Percentiles rank a stretch among this genome's conserved stretches.
Conservation (phyloP, 257 asterid species). For the Ligustrum vulgare region DNA sequence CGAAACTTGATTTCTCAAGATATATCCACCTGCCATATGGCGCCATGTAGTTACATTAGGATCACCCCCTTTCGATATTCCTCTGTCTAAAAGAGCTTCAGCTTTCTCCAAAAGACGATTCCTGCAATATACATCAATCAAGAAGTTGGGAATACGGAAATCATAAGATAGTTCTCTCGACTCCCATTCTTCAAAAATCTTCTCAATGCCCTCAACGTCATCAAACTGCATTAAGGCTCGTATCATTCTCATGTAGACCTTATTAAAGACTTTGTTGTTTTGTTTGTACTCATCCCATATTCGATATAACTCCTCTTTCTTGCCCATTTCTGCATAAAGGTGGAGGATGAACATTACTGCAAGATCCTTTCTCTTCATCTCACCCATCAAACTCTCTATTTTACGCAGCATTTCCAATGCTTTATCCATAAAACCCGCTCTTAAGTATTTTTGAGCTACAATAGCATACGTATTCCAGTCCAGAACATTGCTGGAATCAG, state of each 20-base stretch:
- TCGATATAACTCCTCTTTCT: constrained; percentile 44
- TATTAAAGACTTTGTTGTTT: constrained; percentile 37
- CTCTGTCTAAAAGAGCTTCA: constrained; percentile 44
- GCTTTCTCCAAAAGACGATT: constrained; percentile 54
- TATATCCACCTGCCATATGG: constrained; percentile 54
- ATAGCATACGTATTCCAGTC: constrained; percentile 38
- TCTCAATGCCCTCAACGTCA: constrained; percentile 53
- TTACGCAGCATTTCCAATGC: constrained; percentile 40
- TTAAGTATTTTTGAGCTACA: constrained; percentile 51
- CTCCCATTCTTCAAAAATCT: constrained; percentile 66
- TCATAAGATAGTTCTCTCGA: constrained; percentile 39
- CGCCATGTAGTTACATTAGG: constrained; percentile 55
- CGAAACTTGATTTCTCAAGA: constrained; percentile 31
- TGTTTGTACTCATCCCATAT: constrained; percentile 51
- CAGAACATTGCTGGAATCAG: constrained; percentile 26
- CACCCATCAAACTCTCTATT: constrained; percentile 36
- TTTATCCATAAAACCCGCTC: constrained; percentile 46
- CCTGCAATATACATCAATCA: constrained; percentile 56
- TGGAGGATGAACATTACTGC: constrained; percentile 35
- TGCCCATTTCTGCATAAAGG: constrained; percentile 56
- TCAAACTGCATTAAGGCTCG: constrained; percentile 44
- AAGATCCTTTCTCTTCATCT: constrained; percentile 14
- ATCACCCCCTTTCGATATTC: constrained; percentile 44
- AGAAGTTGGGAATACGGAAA: constrained; percentile 59
- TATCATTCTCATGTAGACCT: constrained; percentile 58